Evolutionary conservation across 2,329 filamentous ascomycete species (phyloP), one percentile per base, ranked within the genome.

Genomic region (Phyllosticta capitalensis): DNA sequence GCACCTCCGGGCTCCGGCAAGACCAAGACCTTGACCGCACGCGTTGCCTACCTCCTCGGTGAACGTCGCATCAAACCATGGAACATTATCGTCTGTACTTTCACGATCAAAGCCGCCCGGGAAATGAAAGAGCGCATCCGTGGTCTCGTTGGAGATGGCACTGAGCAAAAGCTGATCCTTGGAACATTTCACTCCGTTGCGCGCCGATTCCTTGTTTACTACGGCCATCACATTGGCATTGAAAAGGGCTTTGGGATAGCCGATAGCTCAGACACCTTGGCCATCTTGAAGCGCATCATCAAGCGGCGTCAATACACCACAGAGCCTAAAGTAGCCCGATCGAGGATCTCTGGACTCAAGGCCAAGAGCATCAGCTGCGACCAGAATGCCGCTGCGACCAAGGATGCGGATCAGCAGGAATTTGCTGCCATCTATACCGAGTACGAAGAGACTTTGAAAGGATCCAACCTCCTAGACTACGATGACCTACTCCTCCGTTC

Each of bases 111-210:
- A 72, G 92, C 94, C 0, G 90, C 92, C 19, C 83, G 81, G 19
- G 92, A 97, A 76, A 99, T 99, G 92, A 90, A 91, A 67, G 85
- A 90, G 68, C 84, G 92, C 7, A 89, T 97, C 60, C 84, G 86
- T 0, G 86, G 82, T 61, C 81, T 89, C n/a, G 79, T 97, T n/a
- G 91, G 91, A 1, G 82, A 87, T 62, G 86, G 86, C 5, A 76
- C 86, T 17, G 89, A 91, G 69, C 85, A 82, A 58, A 88, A 85
- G 67, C 79, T 99, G 64, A 82, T 96, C 30, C 78, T 99, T 3
- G 92, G 92, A 19, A 99, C 94, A 0, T 97, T 99, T 66, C 92
- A 99, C 75, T 95, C 91, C 54, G 91, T 99, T 64, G 86, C 92
- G 57, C 82, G 90, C 52, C 84, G 90, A 61, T 97, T 96, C 69